These are phyloP conservation scores for Aspergillus affinis DNA, from an alignment of 495 filamentous ascomycete species.

Conservation along the genomic window DNA sequence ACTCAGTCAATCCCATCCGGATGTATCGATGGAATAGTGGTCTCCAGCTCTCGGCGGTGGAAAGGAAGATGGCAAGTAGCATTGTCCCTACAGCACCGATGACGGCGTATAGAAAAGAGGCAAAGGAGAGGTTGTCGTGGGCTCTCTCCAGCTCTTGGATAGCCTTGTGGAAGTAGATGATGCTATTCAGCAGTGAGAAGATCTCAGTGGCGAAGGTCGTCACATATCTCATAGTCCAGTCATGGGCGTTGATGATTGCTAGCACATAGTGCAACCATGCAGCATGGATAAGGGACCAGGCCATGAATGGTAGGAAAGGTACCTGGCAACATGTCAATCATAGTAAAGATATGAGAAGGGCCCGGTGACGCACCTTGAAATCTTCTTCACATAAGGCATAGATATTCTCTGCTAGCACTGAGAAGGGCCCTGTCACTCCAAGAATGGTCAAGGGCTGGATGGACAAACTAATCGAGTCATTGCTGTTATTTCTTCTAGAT, in stretches of 20 bases:
- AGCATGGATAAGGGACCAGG: constrained; percentile 71
- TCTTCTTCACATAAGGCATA: constrained; percentile 57
- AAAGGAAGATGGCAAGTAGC: constrained; percentile 63
- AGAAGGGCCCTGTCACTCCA: constrained; percentile 73
- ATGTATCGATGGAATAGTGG: constrained; percentile 67
- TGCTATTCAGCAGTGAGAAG: constrained; percentile 68
- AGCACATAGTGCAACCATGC: constrained; percentile 69
- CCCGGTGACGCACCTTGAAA: constrained; percentile 49
- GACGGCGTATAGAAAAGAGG: constrained; percentile 68
- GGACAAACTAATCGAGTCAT: constrained; percentile 49
- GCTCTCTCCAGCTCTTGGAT: constrained; percentile 66
- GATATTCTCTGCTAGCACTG: constrained; percentile 69
- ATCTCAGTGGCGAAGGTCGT: constrained; percentile 71
- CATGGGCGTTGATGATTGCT: constrained; percentile 70
- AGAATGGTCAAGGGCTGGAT: constrained; percentile 71
- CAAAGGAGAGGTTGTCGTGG: constrained; percentile 58
- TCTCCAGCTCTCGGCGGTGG: constrained; percentile 63
- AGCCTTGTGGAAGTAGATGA: constrained; percentile 77
- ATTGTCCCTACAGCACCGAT: constrained; percentile 71
- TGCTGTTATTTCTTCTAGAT: neutral
- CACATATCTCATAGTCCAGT: constrained; percentile 78
- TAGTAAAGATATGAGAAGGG: neutral
- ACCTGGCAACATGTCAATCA: constrained; percentile 40
- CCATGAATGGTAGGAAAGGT: constrained; percentile 70
- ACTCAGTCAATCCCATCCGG: constrained; percentile 64